phyloP scores from a whole-genome alignment of 306 rosid species.

The Pyrus bretschneideri region DNA sequence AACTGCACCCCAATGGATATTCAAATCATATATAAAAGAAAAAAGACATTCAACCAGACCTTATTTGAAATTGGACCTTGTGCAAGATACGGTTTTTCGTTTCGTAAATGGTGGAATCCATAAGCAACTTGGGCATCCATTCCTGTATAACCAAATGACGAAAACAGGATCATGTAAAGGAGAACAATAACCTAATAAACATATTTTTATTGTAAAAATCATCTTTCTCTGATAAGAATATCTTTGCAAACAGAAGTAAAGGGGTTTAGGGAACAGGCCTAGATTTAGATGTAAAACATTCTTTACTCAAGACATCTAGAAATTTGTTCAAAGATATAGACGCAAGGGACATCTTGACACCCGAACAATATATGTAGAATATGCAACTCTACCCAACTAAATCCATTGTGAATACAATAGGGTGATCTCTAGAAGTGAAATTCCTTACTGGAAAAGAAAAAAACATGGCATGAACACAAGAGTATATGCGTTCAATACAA shows the following conservation, averaged over 20 bases:
- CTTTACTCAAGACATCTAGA: not conserved
- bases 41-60: conserved; percentile 39
- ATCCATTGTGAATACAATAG: not conserved
- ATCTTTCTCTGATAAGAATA: not conserved
- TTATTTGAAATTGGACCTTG: conserved; percentile 87
- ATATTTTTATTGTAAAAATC: not conserved
- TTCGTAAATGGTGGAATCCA: conserved; percentile 89
- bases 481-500: not conserved
- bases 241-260: not conserved
- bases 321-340: not conserved
- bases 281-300: not conserved
- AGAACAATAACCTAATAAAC: not conserved
- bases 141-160: conserved; percentile 48
- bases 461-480: not conserved
- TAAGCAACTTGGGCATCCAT: conserved; percentile 99
- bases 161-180: not conserved
- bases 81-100: conserved; percentile 90
- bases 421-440: not conserved
- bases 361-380: not conserved
- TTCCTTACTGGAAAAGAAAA: not conserved
- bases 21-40: not conserved
- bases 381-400: not conserved
- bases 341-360: not conserved
- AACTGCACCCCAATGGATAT: not conserved
- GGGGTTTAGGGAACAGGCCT: not conserved